phyloP scores from a whole-genome alignment of 192 early-diverging fungal genomes.

The Fimicolochytrium jonesii region DNA sequence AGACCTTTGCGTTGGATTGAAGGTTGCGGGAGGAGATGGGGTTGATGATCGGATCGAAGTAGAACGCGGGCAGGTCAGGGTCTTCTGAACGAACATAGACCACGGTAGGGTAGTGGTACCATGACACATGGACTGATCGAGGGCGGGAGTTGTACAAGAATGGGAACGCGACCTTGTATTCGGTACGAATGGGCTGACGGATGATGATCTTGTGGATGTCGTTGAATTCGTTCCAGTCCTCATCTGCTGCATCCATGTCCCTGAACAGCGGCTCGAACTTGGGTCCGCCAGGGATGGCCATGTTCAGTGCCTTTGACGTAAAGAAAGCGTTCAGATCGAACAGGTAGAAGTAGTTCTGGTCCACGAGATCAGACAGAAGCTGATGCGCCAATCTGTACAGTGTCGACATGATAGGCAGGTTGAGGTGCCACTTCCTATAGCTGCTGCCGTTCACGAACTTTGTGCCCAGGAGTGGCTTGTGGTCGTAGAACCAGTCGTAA shows the following conservation, averaged over 20 bases:
- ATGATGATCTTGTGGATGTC: slow-evolving; percentile 99
- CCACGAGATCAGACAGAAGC: slow-evolving; percentile 88
- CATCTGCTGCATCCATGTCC: slow-evolving; percentile 94
- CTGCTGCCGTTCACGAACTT: slow-evolving; percentile 84
- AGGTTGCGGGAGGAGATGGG: slow-evolving; percentile 87
- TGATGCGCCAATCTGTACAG: slow-evolving; percentile 88
- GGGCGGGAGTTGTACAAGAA: slow-evolving; percentile 97
- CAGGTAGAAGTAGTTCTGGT: slow-evolving; percentile 97
- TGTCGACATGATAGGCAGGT: slow-evolving; percentile 91
- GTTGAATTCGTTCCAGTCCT: slow-evolving; percentile 99
- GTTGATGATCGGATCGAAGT: slow-evolving; percentile 95
- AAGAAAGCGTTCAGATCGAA: slow-evolving; percentile 94
- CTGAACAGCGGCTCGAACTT: slow-evolving; percentile 96
- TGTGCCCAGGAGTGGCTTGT: slow-evolving; percentile 75
- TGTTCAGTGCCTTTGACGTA: slow-evolving; percentile 95
- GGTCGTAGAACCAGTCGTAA: slow-evolving; percentile 96
- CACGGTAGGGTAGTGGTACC: slow-evolving; percentile 91
- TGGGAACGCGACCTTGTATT: slow-evolving; percentile 99
- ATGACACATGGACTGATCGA: slow-evolving; percentile 83
- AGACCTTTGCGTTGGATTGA: slow-evolving; percentile 39
- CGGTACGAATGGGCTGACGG: slow-evolving; percentile 95
- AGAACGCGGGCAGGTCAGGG: slow-evolving; percentile 95
- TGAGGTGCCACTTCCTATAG: slow-evolving; percentile 86
- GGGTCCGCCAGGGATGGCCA: slow-evolving; percentile 97
- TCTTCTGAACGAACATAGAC: slow-evolving; percentile 87